Evolutionary conservation across 2,329 filamentous ascomycete genomes (phyloP).

Genomic region (Beauveria rudraprayagi): DNA sequence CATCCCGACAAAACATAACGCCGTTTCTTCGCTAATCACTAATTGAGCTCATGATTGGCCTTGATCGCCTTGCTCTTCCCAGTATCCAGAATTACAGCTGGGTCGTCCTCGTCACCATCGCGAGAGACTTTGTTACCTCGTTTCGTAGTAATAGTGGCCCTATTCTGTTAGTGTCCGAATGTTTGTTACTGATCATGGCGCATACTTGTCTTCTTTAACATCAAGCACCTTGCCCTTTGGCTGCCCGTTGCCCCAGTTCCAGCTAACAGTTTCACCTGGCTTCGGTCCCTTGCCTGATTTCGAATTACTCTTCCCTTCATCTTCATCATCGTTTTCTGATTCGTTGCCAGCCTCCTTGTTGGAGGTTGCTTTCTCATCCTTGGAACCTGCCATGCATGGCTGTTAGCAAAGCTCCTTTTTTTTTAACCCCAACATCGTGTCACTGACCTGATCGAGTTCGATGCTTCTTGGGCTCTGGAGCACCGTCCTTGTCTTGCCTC

Average conservation of each 20-base stretch:
- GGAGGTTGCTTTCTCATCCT: neutral
- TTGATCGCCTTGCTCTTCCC: conserved; percentile 36
- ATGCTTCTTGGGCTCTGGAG: conserved; percentile 24
- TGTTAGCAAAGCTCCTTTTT: conserved; percentile 7
- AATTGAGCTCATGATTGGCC: conserved; percentile 31
- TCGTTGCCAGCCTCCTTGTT: conserved; percentile 13
- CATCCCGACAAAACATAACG: neutral
- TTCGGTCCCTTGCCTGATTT: conserved; percentile 25
- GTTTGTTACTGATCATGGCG: neutral
- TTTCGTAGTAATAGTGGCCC: conserved; percentile 33
- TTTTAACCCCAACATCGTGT: conserved; percentile 12
- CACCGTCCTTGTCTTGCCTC: conserved; percentile 16
- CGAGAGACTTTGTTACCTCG: conserved; percentile 32
- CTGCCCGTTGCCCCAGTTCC: conserved; percentile 37
- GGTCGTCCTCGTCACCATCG: conserved; percentile 32
- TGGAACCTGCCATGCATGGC: neutral
- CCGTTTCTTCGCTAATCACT: neutral
- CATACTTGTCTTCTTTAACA: conserved; percentile 24
- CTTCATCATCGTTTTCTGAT: conserved; percentile 13
- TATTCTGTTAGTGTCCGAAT: conserved; percentile 13
- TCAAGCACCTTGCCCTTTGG: conserved; percentile 36
- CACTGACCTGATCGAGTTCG: conserved; percentile 21
- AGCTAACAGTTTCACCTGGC: conserved; percentile 36
- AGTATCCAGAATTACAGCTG: conserved; percentile 34
- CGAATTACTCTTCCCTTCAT: conserved; percentile 13